Percentiles rank a stretch among this genome's conserved stretches.
Conservation (phyloP, 2,329 filamentous ascomycete species). For the Rosellinia necatrix region DNA sequence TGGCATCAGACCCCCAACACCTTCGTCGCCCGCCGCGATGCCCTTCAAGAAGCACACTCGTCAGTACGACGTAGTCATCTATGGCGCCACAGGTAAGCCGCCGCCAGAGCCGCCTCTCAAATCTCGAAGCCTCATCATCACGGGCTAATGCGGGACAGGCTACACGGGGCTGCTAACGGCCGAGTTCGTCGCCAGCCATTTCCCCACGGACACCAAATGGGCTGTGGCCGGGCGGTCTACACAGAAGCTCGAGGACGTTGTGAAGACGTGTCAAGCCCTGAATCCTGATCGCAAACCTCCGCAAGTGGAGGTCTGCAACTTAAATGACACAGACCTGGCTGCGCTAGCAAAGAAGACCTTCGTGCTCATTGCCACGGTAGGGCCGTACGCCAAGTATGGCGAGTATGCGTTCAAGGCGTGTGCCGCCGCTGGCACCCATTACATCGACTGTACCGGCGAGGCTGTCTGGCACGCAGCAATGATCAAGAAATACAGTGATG, state of each 20-base stretch:
- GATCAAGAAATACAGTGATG: slow-evolving; percentile 61
- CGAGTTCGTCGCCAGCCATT: slow-evolving; percentile 38
- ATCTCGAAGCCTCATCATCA: not conserved
- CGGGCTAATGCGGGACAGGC: slow-evolving; percentile 28
- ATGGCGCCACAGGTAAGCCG: slow-evolving; percentile 59
- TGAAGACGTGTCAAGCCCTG: slow-evolving; percentile 66
- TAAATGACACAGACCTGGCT: slow-evolving; percentile 52
- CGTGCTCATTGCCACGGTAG: slow-evolving; percentile 62
- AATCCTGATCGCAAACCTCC: slow-evolving; percentile 65
- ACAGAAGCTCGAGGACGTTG: slow-evolving; percentile 67
- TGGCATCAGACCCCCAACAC: no score
- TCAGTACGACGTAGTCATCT: slow-evolving; percentile 61
- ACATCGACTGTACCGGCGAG: slow-evolving; percentile 67
- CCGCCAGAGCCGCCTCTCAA: not conserved
- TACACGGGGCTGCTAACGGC: slow-evolving; percentile 41
- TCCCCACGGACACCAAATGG: slow-evolving; percentile 40
- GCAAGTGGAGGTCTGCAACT: slow-evolving; percentile 58
- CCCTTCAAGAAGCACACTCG: slow-evolving; percentile 54
- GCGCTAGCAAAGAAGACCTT: slow-evolving; percentile 60
- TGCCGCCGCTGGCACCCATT: slow-evolving; percentile 66
- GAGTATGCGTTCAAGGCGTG: slow-evolving; percentile 65
- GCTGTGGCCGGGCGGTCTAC: slow-evolving; percentile 42
- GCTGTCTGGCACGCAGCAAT: slow-evolving; percentile 61
- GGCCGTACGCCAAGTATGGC: slow-evolving; percentile 61
- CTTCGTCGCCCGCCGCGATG: slow-evolving; percentile 42